Base-by-base conservation (phyloP, 306 rosid genomes). In the Biancaea sappan region DNA sequence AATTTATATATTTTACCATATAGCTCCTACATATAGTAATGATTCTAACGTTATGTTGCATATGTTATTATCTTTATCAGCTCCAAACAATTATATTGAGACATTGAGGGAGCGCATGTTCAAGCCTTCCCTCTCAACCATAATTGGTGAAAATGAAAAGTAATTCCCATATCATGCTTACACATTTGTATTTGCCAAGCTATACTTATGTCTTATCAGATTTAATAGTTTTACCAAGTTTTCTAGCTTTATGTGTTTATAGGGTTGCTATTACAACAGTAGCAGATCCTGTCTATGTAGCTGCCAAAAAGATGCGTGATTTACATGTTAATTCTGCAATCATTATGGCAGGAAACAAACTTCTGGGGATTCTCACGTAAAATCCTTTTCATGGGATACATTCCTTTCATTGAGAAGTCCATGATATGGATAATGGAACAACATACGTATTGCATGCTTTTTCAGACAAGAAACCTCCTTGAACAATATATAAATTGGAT, bases 351-450 rank as follows among this genome's bases (percentile, higher is more conserved):
- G 98, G 95, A 76, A 83, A 83, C 95, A 94, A 87, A 85, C 84
- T 94, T 83, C 98, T 88, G 53, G 98, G 98, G 78, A 91, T 94
- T 79, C 87, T 94, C 58, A 91, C 97, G 98, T 94, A 86, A 64
- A 72, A 57, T 83, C 59, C 79, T 75, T 77, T 51, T 58, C 70
- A 34, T 50, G 40, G 67, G 57, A 68, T 71, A 68, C 56, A 34
- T 68, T 73, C 65, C 28, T 31, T 77, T 64, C 66, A 58, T 40
- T 74, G 52, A 46, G 26, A 52, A 44, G 43, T 76, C 34, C 7
- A 51, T 41, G 22, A 41, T 77, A 32, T 66, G n/a, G 15, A 62
- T 35, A 62, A 18, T 19, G 66, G 38, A 50, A 58, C 65, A 46
- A 43, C 59, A 25, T 74, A 51, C 38, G 61, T 16, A 41, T 44